A percentile compares a stretch with the other conserved stretches of the same genome.
Conservation (phyloP, 129 eudicot genomes). For the Artemisia tridentata region DNA sequence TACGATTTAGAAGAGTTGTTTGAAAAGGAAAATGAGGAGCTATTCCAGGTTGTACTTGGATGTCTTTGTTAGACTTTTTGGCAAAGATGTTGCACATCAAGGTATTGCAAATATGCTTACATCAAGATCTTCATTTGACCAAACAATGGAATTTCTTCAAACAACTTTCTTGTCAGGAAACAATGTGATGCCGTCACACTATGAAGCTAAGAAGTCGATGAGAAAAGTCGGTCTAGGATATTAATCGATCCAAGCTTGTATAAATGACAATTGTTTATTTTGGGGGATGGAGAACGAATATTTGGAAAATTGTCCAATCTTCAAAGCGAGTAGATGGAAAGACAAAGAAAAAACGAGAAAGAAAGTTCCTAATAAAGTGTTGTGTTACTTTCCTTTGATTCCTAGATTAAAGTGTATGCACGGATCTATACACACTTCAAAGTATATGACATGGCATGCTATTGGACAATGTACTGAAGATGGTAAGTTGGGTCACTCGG, state of each 20-base stretch:
- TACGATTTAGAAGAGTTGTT: no score
- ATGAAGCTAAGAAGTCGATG: neutral
- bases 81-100: neutral
- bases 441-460: conserved; percentile 26
- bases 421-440: neutral
- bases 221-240: neutral
- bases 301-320: neutral
- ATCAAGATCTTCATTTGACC: neutral
- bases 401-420: conserved; percentile 27
- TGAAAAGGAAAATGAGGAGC: no score
- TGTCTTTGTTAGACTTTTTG: neutral
- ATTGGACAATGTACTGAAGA: neutral
- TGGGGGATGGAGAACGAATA: neutral
- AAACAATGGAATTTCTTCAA: neutral
- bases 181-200: neutral
- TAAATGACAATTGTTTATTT: neutral
- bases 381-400: conserved; percentile 29
- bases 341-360: neutral
- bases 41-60: neutral
- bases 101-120: no score
- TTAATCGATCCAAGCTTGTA: neutral
- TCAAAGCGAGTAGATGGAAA: neutral
- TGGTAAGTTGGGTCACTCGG: neutral
- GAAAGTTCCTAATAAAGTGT: neutral
- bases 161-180: neutral